Base-by-base conservation (phyloP, 2,329 filamentous ascomycete species). In the Rutstroemia sp. region DNA sequence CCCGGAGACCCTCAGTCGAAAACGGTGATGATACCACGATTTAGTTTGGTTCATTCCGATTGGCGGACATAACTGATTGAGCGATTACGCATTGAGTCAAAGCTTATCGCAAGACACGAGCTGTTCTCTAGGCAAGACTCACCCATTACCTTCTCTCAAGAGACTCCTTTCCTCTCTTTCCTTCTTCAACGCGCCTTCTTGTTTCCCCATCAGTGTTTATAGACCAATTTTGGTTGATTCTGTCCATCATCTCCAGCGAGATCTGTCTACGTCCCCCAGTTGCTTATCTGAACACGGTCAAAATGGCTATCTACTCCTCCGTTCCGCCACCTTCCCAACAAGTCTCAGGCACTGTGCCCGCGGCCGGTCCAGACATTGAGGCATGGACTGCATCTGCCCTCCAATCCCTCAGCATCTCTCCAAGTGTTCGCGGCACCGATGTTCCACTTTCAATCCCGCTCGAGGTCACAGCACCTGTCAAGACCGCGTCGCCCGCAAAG, bases 381-480 rank as follows among this genome's bases (percentile, higher is more conserved):
- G 77, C 83, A 37, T 89, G 86, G 86, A 84, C 85, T 14, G 73
- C 80, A 53, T 77, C 76, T 18, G 79, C 81, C 5, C 75, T 83
- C 47, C 73, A 79, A 64, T 79, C 76, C 46, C 77, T 80, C 46
- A 78, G 73, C 66, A 72, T 85, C 44, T 78, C 81, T 0, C 75
- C 81, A 9, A 67, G 75, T 25, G 77, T 79, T n/a, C 77, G 78
- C 49, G 84, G 83, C 54, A 81, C 81, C 2, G 80, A 82, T 47
- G 78, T 80, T 27, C 78, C 84, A 4, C 78, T 95, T 53, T 78
- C 85, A 49, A 94, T 95, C 62, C 85, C 89, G 2, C 81, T 95
- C 53, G 88, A 95, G 70, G 39, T 7, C 2, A 81, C 83, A 62
- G 61, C 60, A 51, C 68, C 71, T 9, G 18, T 44, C 8, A 45